These are phyloP conservation scores for Ophiostoma montium DNA, from an alignment of 2,329 filamentous ascomycete genomes.

Conservation along the genomic window DNA sequence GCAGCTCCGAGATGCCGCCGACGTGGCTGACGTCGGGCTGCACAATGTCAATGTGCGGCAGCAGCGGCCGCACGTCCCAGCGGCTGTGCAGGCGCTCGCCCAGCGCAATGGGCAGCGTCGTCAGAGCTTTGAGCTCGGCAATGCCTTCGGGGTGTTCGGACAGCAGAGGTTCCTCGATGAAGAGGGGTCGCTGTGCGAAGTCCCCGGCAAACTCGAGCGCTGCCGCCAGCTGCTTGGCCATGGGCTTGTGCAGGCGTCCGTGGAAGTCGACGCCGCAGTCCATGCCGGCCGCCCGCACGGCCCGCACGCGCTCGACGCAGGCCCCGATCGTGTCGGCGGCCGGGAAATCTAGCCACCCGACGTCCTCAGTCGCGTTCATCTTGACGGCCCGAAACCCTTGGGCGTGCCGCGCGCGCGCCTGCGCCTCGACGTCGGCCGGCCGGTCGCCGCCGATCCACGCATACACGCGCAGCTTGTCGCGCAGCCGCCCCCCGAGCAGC, in stretches of 20 bases:
- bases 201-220: constrained; percentile 32
- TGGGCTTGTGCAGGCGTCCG: constrained; percentile 52
- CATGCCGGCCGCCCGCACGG: constrained; percentile 48
- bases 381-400: constrained; percentile 48
- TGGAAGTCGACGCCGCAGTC: constrained; percentile 58
- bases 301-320: constrained; percentile 45
- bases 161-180: constrained; percentile 53
- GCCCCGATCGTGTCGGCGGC: constrained; percentile 30
- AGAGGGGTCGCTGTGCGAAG: constrained; percentile 39
- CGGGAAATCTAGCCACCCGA: constrained; percentile 54
- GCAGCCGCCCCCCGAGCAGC: constrained; percentile 51
- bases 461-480: constrained; percentile 50
- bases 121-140: constrained; percentile 39
- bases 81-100: constrained; percentile 50
- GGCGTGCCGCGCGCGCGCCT: constrained; percentile 35
- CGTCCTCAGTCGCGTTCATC: constrained; percentile 57
- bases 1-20: constrained; percentile 50
- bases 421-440: constrained; percentile 43
- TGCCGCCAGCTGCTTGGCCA: constrained; percentile 54
- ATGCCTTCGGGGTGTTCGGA: constrained; percentile 47
- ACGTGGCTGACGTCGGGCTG: constrained; percentile 52
- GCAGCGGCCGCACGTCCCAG: constrained; percentile 51
- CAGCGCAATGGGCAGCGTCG: constrained; percentile 46
- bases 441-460: constrained; percentile 57
- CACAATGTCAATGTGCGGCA: constrained; percentile 51